A percentile compares a stretch with the other conserved stretches of the same genome.
phyloP scores from a whole-genome alignment of 768 basidiomycete genomes.

The Cystofilobasidium bisporidii region DNA sequence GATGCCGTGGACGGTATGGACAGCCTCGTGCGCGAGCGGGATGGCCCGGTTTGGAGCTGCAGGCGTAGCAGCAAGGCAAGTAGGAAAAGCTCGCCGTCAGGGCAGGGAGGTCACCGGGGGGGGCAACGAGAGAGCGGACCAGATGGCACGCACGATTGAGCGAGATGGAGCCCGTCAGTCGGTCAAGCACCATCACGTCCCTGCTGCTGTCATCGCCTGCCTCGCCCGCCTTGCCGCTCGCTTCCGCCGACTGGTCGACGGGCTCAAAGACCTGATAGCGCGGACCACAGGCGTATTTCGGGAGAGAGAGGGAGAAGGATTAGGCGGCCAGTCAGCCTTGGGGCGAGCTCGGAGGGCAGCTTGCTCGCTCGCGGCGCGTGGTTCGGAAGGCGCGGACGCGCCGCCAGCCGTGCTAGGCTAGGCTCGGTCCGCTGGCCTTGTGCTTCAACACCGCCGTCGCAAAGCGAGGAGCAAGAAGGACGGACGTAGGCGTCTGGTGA shows the following conservation, averaged over 20 bases:
- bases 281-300: no score
- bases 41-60: slow-evolving; percentile 26
- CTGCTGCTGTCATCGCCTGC: slow-evolving; percentile 11
- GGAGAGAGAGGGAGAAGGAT: no score
- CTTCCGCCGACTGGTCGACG: background rate
- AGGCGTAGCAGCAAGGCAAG: no score
- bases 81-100: no score
- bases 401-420: no score
- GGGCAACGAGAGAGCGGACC: background rate
- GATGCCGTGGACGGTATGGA: slow-evolving; percentile 44
- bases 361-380: no score
- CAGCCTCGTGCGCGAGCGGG: slow-evolving; percentile 38
- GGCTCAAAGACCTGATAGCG: slow-evolving; percentile 37
- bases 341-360: no score
- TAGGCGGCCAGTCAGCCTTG: no score
- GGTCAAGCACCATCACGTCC: slow-evolving; percentile 41
- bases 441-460: no score
- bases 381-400: no score
- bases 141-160: slow-evolving; percentile 40
- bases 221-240: background rate
- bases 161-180: slow-evolving; percentile 39
- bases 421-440: no score
- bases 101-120: no score
- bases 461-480: background rate
- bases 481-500: slow-evolving; percentile 33